Conservation (phyloP, 805 yeast genomes). For the Danielozyma ontarioensis region DNA sequence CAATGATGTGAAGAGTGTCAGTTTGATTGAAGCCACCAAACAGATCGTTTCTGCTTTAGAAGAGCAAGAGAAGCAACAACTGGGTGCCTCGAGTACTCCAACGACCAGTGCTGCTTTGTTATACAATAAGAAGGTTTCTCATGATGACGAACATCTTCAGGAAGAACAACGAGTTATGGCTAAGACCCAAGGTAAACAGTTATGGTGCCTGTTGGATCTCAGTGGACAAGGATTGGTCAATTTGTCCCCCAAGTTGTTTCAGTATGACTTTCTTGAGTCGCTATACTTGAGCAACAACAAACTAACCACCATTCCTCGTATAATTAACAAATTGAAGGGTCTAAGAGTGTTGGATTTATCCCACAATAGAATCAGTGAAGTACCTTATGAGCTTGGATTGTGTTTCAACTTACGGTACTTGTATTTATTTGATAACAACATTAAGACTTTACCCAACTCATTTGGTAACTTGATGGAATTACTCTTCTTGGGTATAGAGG, state of each 20-base stretch:
- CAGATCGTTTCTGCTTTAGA: conserved; percentile 29
- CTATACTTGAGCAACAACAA: conserved; percentile 85
- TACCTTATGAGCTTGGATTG: conserved; percentile 85
- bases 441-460: conserved; percentile 71
- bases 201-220: conserved; percentile 92
- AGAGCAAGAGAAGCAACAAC: conserved; percentile 33
- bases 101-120: conserved; percentile 26
- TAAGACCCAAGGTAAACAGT: conserved; percentile 62
- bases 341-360: conserved; percentile 83
- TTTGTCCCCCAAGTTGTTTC: conserved; percentile 68
- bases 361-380: conserved; percentile 58
- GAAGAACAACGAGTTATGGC: conserved; percentile 61
- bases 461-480: conserved; percentile 82
- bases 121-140: conserved; percentile 37
- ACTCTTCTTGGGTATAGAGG: conserved; percentile 87
- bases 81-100: conserved; percentile 13
- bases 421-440: conserved; percentile 82
- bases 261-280: conserved; percentile 79
- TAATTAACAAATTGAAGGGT: conserved; percentile 62
- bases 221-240: conserved; percentile 81
- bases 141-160: conserved; percentile 40
- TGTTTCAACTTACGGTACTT: conserved; percentile 75
- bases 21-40: conserved; percentile 40
- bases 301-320: conserved; percentile 59
- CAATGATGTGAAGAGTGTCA: conserved; percentile 32